Evolutionary conservation across 306 rosid genomes (phyloP), one percentile per base, ranked within the genome.

Genomic region (Pyrus betulifolia): DNA sequence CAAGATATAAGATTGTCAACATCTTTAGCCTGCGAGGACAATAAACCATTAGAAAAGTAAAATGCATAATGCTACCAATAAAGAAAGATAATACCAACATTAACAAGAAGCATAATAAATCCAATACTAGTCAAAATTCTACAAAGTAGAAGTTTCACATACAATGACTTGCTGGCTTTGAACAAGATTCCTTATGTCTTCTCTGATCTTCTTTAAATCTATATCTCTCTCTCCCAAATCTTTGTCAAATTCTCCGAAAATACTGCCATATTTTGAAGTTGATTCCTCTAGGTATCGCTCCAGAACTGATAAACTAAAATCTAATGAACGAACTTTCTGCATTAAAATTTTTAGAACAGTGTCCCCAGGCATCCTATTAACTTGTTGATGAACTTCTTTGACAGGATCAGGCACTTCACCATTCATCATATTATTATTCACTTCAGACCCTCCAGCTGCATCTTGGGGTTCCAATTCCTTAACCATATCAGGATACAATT

Each of bases 331-430:
- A 27, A 92, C 97, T 87, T 96, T 96, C 88, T 96, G 99, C 89
- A 90, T 91, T 71, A 96, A 86, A 76, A 96, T 89, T 81, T 96
- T 96, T 69, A 96, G 97, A 89, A 89, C 97, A 38, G 96, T 88
- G 81, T 95, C 98, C 73, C 98, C 97, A 55, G 98, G 98, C 96
- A 95, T 89, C 86, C 98, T 89, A 71, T 94, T 93, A 75, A 78
- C 91, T 82, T 90, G 97, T 75, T 85, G 90, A 80, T 84, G 96
- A 35, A 59, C 74, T 85, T 95, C 97, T 85, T 86, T 93, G 70
- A 86, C 84, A 12, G 93, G 85, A 81, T 92, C 91, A 76, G 87
- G 95, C 75, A 82, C 82, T 1, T 80, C 82, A 74, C 71, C 87
- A 55, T 80, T 87, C 80, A 70, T 55, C 27, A 42, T 74, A 67